These are phyloP conservation scores for Fraxinus cuspidata DNA, from an alignment of 257 asterid genomes.

Conservation along the genomic window DNA sequence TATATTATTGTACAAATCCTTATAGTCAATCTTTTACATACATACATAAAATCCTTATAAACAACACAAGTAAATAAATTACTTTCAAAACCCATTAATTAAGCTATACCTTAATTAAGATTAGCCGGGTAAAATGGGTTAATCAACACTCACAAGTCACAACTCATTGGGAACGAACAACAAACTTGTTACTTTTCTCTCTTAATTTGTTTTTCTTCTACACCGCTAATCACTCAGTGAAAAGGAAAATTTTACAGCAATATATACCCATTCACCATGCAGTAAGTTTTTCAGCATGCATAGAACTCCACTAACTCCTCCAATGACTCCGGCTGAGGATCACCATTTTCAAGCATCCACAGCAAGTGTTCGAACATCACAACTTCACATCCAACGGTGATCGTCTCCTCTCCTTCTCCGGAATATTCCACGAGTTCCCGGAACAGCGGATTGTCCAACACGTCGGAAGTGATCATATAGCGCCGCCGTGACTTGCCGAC, in stretches of 20 bases:
- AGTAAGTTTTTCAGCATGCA: conserved; percentile 50
- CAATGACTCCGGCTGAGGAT: conserved; percentile 83
- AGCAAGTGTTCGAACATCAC: conserved; percentile 89
- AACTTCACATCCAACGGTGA: conserved; percentile 78
- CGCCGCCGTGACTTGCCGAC: conserved; percentile 93
- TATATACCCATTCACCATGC: not conserved
- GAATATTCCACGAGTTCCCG: conserved; percentile 70
- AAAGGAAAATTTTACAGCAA: not conserved
- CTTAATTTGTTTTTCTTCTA: conserved; percentile 18
- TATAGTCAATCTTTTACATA: too few species aligned
- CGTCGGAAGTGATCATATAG: conserved; percentile 71
- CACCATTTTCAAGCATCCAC: conserved; percentile 82
- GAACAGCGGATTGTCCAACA: conserved; percentile 80
- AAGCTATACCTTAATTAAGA: conserved; percentile 30
- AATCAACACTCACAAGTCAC: conserved; percentile 22
- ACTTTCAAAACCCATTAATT: conserved; percentile 14
- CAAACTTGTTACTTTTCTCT: conserved; percentile 9
- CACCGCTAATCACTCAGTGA: conserved; percentile 25
- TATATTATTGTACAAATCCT: too few species aligned
- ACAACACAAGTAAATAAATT: not conserved
- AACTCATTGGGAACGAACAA: conserved; percentile 1
- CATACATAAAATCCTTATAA: not conserved
- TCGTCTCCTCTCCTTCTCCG: conserved; percentile 34
- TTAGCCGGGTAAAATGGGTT: conserved; percentile 36
- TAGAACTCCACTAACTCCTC: conserved; percentile 74